Conservation (phyloP, 208 protist genomes). For the Trichomonas gallinae region DNA sequence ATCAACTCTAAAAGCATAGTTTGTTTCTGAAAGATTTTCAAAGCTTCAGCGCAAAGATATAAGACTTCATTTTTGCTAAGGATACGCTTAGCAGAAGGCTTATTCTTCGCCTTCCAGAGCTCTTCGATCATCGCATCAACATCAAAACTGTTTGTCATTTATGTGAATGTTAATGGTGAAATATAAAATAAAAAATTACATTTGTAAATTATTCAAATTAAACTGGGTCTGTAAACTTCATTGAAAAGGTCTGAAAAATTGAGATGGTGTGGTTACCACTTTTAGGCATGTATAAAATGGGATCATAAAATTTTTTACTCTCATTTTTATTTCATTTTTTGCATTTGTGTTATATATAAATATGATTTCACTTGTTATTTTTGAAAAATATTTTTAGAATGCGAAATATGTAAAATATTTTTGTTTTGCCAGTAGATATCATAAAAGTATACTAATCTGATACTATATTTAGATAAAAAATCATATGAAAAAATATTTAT, state of each 20-base stretch:
- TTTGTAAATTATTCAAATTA: background rate
- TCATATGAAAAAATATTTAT: too few species aligned
- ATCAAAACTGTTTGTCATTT: background rate
- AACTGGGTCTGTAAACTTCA: background rate
- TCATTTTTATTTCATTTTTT: too few species aligned
- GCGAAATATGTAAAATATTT: too few species aligned
- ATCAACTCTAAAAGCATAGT: constrained; percentile 54
- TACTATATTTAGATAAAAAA: too few species aligned
- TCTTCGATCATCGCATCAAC: background rate
- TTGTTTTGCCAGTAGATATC: too few species aligned
- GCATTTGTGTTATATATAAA: too few species aligned
- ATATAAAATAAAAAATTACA: background rate
- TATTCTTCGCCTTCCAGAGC: background rate
- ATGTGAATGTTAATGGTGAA: too few species aligned
- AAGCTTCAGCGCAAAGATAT: background rate
- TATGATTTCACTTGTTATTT: too few species aligned
- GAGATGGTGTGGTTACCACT: background rate
- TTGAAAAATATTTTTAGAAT: too few species aligned
- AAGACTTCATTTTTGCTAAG: background rate
- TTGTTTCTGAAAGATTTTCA: constrained; percentile 30
- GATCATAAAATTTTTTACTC: background rate
- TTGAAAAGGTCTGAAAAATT: background rate
- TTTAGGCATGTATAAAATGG: background rate
- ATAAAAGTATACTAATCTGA: too few species aligned
- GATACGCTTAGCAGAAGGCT: background rate